Evolutionary conservation across 2,329 filamentous ascomycete genomes (phyloP).

Genomic region (Penicillium decumbens): DNA sequence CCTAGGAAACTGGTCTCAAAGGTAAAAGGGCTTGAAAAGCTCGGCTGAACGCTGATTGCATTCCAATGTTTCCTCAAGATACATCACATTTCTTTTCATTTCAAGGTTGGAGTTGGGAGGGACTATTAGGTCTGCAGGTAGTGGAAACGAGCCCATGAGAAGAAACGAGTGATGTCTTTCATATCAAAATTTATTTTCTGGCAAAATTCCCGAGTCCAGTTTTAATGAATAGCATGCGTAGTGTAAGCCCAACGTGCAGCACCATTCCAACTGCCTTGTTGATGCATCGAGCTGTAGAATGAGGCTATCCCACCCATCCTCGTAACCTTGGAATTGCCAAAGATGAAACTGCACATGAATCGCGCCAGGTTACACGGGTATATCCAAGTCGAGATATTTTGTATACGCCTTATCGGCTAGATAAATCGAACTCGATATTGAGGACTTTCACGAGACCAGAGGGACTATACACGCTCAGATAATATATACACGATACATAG

Average conservation of each 20-base stretch:
- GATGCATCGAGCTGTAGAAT: too few species aligned
- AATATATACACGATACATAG: too few species aligned
- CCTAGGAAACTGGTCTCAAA: not conserved
- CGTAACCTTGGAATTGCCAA: too few species aligned
- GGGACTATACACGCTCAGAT: too few species aligned
- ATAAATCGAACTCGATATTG: not conserved
- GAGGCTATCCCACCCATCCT: too few species aligned
- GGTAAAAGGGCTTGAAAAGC: not conserved
- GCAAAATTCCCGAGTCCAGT: too few species aligned
- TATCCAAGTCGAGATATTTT: not conserved
- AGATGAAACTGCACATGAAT: too few species aligned
- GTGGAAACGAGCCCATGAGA: constrained; percentile 16
- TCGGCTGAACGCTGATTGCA: not conserved
- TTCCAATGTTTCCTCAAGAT: not conserved
- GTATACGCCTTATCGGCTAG: not conserved
- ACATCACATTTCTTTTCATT: constrained; percentile 4
- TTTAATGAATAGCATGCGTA: not conserved
- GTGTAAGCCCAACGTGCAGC: not conserved
- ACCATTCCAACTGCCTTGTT: too few species aligned
- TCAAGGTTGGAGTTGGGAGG: constrained; percentile 5
- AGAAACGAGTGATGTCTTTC: constrained; percentile 17
- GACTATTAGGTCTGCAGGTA: not conserved
- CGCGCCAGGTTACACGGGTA: too few species aligned
- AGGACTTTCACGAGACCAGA: too few species aligned
- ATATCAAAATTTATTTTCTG: not conserved